Conservation (phyloP, 2,329 filamentous ascomycete genomes). For the Aspergillus sp. region DNA sequence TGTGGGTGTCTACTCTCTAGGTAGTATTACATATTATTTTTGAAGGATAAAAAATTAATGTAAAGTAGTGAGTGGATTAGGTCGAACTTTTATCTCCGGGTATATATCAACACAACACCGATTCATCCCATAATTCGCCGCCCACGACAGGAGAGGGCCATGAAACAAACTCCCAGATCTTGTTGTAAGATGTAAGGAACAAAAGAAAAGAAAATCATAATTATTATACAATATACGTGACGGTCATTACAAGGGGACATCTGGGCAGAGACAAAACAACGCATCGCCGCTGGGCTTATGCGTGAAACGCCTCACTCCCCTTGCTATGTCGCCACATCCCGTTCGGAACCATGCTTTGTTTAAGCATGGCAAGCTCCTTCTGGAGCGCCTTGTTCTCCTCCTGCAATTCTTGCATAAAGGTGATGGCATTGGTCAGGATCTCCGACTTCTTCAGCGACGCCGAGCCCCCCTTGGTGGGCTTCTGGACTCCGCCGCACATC, state of each 20-base stretch:
- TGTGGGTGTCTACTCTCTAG: not conserved
- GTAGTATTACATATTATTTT: too few relatives aligned
- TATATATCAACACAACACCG: slow-evolving; percentile 9
- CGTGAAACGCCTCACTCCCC: slow-evolving; percentile 8
- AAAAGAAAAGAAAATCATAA: not conserved
- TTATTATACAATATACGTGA: slow-evolving; percentile 14
- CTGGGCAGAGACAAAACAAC: not conserved
- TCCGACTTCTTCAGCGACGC: slow-evolving; percentile 42
- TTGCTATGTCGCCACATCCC: slow-evolving; percentile 29
- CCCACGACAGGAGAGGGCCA: slow-evolving; percentile 10
- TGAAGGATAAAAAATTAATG: not conserved
- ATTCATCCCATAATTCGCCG: slow-evolving; percentile 3
- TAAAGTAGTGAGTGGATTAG: slow-evolving; percentile 5
- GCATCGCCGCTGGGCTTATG: not conserved
- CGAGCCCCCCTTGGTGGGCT: slow-evolving; percentile 29
- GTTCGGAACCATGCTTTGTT: slow-evolving; percentile 29
- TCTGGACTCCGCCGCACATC: slow-evolving; percentile 32
- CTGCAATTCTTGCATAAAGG: slow-evolving; percentile 40
- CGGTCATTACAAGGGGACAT: slow-evolving; percentile 5
- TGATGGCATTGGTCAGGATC: slow-evolving; percentile 39
- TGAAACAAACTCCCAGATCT: not conserved
- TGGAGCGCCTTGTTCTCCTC: slow-evolving; percentile 36
- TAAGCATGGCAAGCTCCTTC: slow-evolving; percentile 36
- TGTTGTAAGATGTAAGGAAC: not conserved
- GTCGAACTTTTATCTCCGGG: slow-evolving; percentile 11